Evolutionary conservation across 805 yeast species (phyloP).

Genomic region (Cyberlindnera mississippiensis): DNA sequence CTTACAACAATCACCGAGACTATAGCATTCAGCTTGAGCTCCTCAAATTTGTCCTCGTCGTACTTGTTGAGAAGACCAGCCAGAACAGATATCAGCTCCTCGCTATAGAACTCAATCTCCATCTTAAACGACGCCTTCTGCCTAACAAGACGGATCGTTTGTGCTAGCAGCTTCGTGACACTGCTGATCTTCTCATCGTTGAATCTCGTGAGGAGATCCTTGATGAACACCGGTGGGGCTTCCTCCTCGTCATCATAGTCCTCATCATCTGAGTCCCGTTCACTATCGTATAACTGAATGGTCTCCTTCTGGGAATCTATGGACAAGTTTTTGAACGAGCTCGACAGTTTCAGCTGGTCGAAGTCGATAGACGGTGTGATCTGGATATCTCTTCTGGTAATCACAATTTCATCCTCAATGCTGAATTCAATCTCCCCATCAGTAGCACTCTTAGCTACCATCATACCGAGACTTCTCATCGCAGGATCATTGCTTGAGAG

Average conservation of each 20-base stretch:
- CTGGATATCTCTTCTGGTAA: constrained; percentile 1
- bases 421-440: constrained; percentile 29
- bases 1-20: constrained; percentile 58
- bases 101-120: constrained; percentile 58
- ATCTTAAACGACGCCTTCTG: constrained; percentile 56
- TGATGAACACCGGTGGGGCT: constrained; percentile 64
- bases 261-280: constrained; percentile 22
- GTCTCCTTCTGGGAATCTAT: constrained; percentile 9
- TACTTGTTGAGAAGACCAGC: constrained; percentile 53
- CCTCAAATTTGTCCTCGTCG: constrained; percentile 57
- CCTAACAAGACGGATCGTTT: constrained; percentile 52
- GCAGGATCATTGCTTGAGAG: constrained; percentile 44
- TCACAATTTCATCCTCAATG: constrained; percentile 22
- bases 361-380: constrained; percentile 12
- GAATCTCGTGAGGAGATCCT: constrained; percentile 62
- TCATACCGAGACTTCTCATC: constrained; percentile 51
- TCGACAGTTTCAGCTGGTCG: constrained; percentile 13
- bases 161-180: constrained; percentile 39
- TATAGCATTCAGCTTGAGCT: constrained; percentile 58
- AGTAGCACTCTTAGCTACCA: constrained; percentile 48
- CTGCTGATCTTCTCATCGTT: constrained; percentile 40
- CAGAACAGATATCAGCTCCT: constrained; percentile 47
- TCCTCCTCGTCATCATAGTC: constrained; percentile 33
- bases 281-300: constrained; percentile 24
- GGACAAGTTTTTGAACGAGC: constrained; percentile 11